Evolutionary conservation across 1,139 yeast species (phyloP), one percentile per base, ranked within the genome.

Genomic region (Geotrichum europaeum): DNA sequence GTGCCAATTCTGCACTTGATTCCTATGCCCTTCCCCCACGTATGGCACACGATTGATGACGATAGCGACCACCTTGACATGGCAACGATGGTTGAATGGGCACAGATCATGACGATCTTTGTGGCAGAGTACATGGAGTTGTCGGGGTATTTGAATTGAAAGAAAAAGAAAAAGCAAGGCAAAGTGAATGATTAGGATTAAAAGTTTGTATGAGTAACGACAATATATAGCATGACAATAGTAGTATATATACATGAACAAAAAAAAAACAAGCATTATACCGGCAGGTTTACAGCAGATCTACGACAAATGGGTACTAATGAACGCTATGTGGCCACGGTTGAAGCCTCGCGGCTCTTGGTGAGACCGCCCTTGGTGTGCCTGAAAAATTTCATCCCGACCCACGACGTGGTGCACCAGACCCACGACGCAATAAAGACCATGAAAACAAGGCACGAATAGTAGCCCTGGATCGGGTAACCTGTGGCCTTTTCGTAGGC

Each of bases 391-490:
- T 87, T 87, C 80, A 87, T 80, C 40, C 94, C 91, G 64, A 85
- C 78, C 95, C 95, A 87, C 6, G 91, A 84, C 2, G 81, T 75
- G 7, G 85, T 73, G 51, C 90, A 83, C 94, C 95, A 87, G 72
- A 88, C 81, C 94, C 95, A 87, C 0, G 81, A 71, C 7, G 86
- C 81, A 32, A 85, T 83, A 61, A 70, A 65, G 10, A 82, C 75
- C 58, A 86, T 76, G 74, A 85, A 79, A 24, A 82, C 68, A 30
- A 81, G 74, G 55, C 82, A 72, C 1, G 85, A 77, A 65, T 83
- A 82, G 64, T 80, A 79, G 65, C 83, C 70, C 2, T 72, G 70
- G 15, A 73, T 68, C 1, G 79, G 79, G 60, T 70, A 72, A 25
- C 77, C 79, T 15, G 73, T 70, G 18, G 63, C 67, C 34, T 70